Conservation (phyloP, 495 filamentous ascomycete species). For the Cudoniella acicularis region DNA sequence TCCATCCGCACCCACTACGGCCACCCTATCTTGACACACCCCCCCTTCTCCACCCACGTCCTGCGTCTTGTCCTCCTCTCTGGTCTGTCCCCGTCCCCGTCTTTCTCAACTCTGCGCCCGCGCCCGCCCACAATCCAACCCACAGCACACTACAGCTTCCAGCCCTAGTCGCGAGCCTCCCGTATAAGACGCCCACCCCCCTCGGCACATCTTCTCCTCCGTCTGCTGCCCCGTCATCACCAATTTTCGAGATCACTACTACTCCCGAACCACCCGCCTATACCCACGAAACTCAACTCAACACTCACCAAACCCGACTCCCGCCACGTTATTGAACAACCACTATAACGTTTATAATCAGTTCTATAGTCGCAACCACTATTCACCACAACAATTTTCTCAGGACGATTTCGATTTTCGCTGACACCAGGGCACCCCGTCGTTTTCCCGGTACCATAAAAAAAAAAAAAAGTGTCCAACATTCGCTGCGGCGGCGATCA, state of each 20-base stretch:
- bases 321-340: neutral
- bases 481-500: conserved; percentile 34
- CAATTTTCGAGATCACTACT: conserved; percentile 1
- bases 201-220: conserved; percentile 14
- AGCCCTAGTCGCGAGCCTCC: neutral
- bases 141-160: neutral
- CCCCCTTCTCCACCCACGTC: neutral
- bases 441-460: neutral
- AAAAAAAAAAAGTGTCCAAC: neutral
- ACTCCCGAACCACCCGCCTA: neutral
- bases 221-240: conserved; percentile 11
- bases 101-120: neutral
- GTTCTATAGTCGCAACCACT: neutral
- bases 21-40: conserved; percentile 5
- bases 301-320: neutral
- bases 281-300: neutral
- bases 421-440: neutral
- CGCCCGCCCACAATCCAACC: neutral
- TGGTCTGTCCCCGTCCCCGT: too few species aligned
- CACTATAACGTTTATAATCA: neutral
- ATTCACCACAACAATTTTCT: neutral
- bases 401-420: neutral
- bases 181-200: conserved; percentile 14
- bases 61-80: too few species aligned
- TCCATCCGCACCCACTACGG: conserved; percentile 12